Evolutionary conservation across 805 yeast genomes (phyloP).

Genomic region (Henningerozyma blattae): DNA sequence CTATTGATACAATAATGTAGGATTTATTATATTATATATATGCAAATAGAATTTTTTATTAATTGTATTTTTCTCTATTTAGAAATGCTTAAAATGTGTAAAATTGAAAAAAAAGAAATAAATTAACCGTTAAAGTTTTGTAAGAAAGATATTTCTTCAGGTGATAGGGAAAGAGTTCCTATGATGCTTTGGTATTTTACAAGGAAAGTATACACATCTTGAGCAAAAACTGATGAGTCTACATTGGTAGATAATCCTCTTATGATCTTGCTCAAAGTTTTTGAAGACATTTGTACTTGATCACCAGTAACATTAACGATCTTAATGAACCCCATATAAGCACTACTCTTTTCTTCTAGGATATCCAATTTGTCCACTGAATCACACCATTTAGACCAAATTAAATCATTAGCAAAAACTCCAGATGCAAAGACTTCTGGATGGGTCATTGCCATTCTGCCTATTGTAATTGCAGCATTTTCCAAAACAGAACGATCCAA

Average conservation of each 20-base stretch:
- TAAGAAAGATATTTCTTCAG: conserved; percentile 16
- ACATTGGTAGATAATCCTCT: conserved; percentile 19
- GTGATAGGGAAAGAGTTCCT: conserved; percentile 10
- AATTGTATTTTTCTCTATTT: no score
- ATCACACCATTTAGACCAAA: conserved; percentile 58
- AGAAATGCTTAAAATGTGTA: no score
- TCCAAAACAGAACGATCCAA: conserved; percentile 48
- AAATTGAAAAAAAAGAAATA: no score
- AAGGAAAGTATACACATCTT: conserved; percentile 19
- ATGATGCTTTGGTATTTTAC: conserved; percentile 14
- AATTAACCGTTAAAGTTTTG: conserved; percentile 14
- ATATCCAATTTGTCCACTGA: conserved; percentile 57
- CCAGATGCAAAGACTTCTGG: conserved; percentile 48
- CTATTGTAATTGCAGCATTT: conserved; percentile 82
- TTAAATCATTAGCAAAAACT: conserved; percentile 21
- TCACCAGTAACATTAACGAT: conserved; percentile 30
- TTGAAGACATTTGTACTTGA: conserved; percentile 10
- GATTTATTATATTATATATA: no score
- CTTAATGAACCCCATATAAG: conserved; percentile 74
- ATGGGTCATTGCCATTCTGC: conserved; percentile 61
- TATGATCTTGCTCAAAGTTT: conserved; percentile 16
- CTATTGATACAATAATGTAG: no score
- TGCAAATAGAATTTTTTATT: no score
- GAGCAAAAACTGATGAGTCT: conserved; percentile 18
- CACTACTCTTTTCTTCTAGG: conserved; percentile 79